Evolutionary conservation across 306 rosid species (phyloP), one percentile per base, ranked within the genome.

Genomic region (Malus fusca): DNA sequence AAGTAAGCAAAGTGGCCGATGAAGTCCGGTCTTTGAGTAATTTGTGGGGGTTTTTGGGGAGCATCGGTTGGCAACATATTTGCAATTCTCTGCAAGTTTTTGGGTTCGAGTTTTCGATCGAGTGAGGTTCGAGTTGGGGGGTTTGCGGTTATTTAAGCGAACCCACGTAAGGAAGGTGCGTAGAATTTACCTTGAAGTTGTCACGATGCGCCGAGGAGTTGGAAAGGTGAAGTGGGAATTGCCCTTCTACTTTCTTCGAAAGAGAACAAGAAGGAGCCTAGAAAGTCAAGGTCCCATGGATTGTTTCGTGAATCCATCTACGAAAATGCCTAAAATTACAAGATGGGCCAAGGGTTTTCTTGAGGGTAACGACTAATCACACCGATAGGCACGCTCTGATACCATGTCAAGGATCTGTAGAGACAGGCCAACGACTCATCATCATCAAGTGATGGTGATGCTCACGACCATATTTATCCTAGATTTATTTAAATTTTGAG

Each of bases 11-110:
- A 14, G 21, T 21, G 26, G 7, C 42, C 30, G 26, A 31, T 19
- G 12, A 58, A 14, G 59, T 48, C 7, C 22, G 4, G 26, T 21
- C 25, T 17, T 21, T 28, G 62, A 51, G 61, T 0, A 9, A 1
- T 17, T 30, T 28, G 33, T 8, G 5, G 18, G 26, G n/a, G 22
- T 31, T 63, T 63, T 15, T 17, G 28, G 11, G 35, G 25, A 31
- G 21, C 69, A 18, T 19, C 4, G 11, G 69, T 65, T 65, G 69
- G 69, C 69, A 65, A 35, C 69, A 65, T 65, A 10, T 65, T 65
- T 17, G 69, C 69, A 35, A 21, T 19, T 65, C 15, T 10, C 6
- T 4, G 44, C 15, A 33, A 9, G 40, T 28, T 61, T 8, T 55
- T 55, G 61, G 33, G 19, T 26, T 25, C 6, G 37, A 26, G 66